Conservation (phyloP, 495 filamentous ascomycete genomes). For the Aspergillus ostianus region DNA sequence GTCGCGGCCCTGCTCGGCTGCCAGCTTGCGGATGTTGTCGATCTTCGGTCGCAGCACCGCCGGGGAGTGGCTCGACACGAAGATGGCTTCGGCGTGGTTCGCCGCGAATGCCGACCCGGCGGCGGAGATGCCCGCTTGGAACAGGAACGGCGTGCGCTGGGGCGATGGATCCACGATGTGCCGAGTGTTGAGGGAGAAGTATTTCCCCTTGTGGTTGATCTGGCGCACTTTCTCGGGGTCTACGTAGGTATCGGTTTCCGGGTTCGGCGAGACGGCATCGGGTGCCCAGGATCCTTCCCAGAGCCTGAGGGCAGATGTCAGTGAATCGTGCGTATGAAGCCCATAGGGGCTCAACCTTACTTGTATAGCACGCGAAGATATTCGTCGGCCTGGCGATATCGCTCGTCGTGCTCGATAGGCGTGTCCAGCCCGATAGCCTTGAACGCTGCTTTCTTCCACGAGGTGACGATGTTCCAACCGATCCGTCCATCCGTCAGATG, state of each 20-base stretch:
- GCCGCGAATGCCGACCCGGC: conserved; percentile 59
- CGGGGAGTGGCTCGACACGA: conserved; percentile 56
- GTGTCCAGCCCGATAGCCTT: conserved; percentile 56
- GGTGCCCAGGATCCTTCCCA: conserved; percentile 63
- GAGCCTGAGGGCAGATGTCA: conserved; percentile 30
- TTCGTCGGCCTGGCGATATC: conserved; percentile 61
- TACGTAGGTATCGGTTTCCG: conserved; percentile 49
- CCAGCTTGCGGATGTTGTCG: conserved; percentile 52
- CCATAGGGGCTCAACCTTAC: conserved; percentile 22
- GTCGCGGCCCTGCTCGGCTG: conserved; percentile 50
- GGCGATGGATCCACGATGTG: conserved; percentile 61
- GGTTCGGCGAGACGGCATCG: conserved; percentile 50
- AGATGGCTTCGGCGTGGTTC: conserved; percentile 62
- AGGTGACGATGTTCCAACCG: conserved; percentile 67
- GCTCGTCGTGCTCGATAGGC: conserved; percentile 59
- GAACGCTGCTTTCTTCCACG: conserved; percentile 57
- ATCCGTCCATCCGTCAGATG: conserved; percentile 59
- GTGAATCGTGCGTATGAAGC: not conserved
- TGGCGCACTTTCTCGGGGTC: conserved; percentile 55
- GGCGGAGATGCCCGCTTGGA: conserved; percentile 61
- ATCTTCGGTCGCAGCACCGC: conserved; percentile 51
- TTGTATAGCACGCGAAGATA: conserved; percentile 58
- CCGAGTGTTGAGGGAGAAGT: conserved; percentile 48
- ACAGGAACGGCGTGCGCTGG: conserved; percentile 61
- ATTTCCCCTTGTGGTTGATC: conserved; percentile 60